Evolutionary conservation across 2,329 filamentous ascomycete species (phyloP), one percentile per base, ranked within the genome.

Genomic region (Trichoderma endophyticum): DNA sequence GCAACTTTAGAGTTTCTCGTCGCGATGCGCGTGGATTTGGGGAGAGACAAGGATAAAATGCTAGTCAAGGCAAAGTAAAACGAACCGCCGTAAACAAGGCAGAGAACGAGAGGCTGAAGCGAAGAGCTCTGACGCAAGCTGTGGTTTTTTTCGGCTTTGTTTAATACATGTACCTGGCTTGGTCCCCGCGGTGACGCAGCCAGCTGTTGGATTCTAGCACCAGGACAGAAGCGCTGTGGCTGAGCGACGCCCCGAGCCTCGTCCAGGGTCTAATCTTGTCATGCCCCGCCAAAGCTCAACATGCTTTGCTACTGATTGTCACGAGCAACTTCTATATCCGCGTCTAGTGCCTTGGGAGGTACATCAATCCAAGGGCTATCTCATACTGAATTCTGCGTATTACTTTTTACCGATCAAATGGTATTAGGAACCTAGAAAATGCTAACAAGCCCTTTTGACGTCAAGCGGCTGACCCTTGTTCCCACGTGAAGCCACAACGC

Each of bases 141-240:
- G n/a, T 43, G 30, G 59, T 61, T 21, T 34, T 21, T 54, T 15
- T n/a, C 21, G 28, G 12, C 26, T 60, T 69, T 69, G 67, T 61
- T 67, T 67, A 30, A 43, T n/a, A n/a, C 39, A 43, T 63, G 61
- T 24, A 34, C 54, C 34, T 64, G 54, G 32, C 36, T 15, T 60
- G 54, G 59, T 70, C 71, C 71, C 71, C 71, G 71, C 71, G 71
- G 71, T 72, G 71, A 72, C 71, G 71, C 71, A 72, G 66, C 34
- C 34, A 62, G 43, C 14, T 61, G 39, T 62, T 62, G 67, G 67
- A 54, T 43, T 43, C 1, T 51, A 48, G 43, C 26, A n/a, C 15
- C 15, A 18, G 39, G 24, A 48, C 26, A 18, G 6, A n/a, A 48
- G 57, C 67, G 57, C 67, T 70, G 67, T 70, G 67, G 67, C 67